phyloP scores from a whole-genome alignment of 202 grass and related monocot species.

The Brachypodium distachyon region DNA sequence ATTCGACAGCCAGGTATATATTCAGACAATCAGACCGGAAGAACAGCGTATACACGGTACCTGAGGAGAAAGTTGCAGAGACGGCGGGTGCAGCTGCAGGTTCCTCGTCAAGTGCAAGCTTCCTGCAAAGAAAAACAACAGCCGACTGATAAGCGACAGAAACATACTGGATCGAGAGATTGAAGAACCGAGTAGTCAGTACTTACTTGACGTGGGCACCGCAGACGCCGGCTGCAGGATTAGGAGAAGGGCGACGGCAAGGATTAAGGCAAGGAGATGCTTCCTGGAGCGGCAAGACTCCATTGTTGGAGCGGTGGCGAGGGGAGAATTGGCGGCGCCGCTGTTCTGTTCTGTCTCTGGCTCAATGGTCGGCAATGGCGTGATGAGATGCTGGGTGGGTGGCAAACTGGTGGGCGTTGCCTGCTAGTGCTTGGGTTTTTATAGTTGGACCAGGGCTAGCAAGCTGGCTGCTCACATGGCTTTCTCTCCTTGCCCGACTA shows the following conservation, averaged over 20 bases:
- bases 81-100: not conserved
- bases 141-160: not conserved
- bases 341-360: not conserved
- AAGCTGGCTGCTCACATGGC: not conserved
- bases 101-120: slow-evolving; percentile 8
- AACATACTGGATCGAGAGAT: not conserved
- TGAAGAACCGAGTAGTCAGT: not conserved
- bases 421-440: slow-evolving; percentile 8
- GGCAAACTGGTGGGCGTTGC: not conserved
- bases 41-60: slow-evolving; percentile 4
- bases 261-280: not conserved
- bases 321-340: not conserved
- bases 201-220: slow-evolving; percentile 34
- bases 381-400: not conserved
- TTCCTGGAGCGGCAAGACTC: not conserved
- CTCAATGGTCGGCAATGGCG: not conserved
- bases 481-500: not conserved
- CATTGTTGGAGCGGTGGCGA: not conserved
- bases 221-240: slow-evolving; percentile 3
- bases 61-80: not conserved
- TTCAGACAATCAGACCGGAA: not conserved
- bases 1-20: not conserved
- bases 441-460: slow-evolving; percentile 28
- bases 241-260: slow-evolving; percentile 3
- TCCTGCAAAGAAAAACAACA: slow-evolving; percentile 10